A percentile compares a stretch with the other conserved stretches of the same genome.
phyloP scores from a whole-genome alignment of 768 basidiomycete species.

The Kwoniella shandongensis region DNA sequence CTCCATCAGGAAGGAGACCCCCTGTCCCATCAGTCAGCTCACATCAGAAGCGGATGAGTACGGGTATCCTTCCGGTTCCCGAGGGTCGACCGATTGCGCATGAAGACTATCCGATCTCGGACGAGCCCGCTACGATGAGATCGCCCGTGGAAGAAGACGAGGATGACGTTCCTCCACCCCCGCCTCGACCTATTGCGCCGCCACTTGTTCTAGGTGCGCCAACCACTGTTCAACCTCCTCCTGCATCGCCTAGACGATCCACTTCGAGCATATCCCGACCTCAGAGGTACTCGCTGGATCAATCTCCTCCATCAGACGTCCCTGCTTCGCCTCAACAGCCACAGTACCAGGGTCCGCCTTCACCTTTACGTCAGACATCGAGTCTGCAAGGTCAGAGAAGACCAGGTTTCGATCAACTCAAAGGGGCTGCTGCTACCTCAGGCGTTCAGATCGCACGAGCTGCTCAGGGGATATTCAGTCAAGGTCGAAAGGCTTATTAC shows the following conservation, averaged over 20 bases:
- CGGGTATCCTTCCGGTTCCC: constrained; percentile 8
- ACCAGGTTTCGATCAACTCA: constrained; percentile 65
- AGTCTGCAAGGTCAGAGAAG: constrained; percentile 21
- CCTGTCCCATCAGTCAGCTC: constrained; percentile 25
- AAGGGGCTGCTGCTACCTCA: constrained; percentile 67
- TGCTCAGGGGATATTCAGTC: constrained; percentile 67
- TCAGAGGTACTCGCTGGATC: no score
- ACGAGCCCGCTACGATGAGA: constrained; percentile 33
- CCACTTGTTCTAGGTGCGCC: constrained; percentile 42
- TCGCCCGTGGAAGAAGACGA: constrained; percentile 14
- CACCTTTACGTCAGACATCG: constrained; percentile 14
- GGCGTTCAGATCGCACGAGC: constrained; percentile 73
- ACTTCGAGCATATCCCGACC: constrained; percentile 38
- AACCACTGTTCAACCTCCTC: neutral
- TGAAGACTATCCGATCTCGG: constrained; percentile 11
- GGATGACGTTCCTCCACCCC: constrained; percentile 55
- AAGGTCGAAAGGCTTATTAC: constrained; percentile 72
- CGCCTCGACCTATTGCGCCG: constrained; percentile 60
- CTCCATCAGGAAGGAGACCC: constrained; percentile 24
- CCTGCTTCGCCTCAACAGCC: constrained; percentile 8
- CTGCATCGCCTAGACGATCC: constrained; percentile 31
- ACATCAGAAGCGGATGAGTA: constrained; percentile 3
- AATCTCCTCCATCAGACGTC: neutral
- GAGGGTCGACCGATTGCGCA: constrained; percentile 1
- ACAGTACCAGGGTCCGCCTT: neutral